Evolutionary conservation across 805 yeast genomes (phyloP), one percentile per base, ranked within the genome.

Genomic region (Cyberlindnera mississippiensis): DNA sequence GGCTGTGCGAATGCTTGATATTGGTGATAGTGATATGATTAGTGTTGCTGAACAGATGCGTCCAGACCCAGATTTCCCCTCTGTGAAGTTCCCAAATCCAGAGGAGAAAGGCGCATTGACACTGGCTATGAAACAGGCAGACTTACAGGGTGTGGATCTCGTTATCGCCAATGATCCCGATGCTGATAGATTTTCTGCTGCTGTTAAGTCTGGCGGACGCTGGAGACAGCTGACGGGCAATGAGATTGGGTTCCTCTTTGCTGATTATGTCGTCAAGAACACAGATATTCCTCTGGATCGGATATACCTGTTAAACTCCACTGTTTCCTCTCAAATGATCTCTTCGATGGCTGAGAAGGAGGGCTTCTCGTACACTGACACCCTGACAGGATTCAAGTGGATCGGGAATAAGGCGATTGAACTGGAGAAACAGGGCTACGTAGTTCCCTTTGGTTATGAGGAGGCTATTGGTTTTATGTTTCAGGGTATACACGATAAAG

Each of bases 391-490:
- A 1, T 91, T 91, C 69, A 91, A 91, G 64, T 91, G 99, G 99
- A 82, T 91, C 28, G 99, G 98, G 4, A 91, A 91, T 58, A 76
- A 78, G 49, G 93, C 96, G 2, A 77, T 83, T 28, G 85, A 81
- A 7, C 66, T 86, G 37, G 88, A 84, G 49, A 47, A 57, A 0
- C 59, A 74, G 33, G 96, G 95, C 0, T 78, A 57, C 53, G 48
- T 40, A 4, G 96, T 90, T 2, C 95, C 96, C 0, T 89, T 91
- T 67, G 97, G 86, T 0, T 91, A 75, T 59, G 99, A 91, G 62
- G 99, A 91, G 59, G 98, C 98, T 2, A 84, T 91, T 50, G 99
- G 99, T 2, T 91, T 78, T 66, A 87, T 91, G 97, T 87, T 89
- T 55, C 65, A 77, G 16, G 72, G 78, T 14, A 84, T 85, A 33